Conservation (phyloP, 2,329 filamentous ascomycete species). For the Colletotrichum sublineola region DNA sequence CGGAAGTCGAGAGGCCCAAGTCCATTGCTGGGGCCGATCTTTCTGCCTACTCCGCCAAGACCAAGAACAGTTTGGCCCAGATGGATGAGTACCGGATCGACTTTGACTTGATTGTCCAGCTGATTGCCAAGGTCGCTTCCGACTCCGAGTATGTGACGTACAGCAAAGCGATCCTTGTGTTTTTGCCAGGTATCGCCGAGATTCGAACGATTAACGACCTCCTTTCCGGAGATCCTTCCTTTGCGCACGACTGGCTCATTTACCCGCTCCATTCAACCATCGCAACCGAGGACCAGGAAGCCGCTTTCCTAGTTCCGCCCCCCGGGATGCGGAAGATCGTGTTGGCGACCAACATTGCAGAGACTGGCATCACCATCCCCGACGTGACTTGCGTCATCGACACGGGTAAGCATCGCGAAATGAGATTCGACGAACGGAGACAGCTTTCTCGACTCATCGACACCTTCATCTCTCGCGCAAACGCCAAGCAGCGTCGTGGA, state of each 20-base stretch:
- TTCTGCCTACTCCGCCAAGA: conserved; percentile 81
- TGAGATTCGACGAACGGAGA: conserved; percentile 94
- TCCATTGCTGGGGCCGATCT: conserved; percentile 68
- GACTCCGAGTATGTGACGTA: conserved; percentile 76
- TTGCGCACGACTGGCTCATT: conserved; percentile 83
- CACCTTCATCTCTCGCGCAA: conserved; percentile 94
- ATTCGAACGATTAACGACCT: conserved; percentile 91
- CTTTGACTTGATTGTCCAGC: conserved; percentile 84
- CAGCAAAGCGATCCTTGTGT: conserved; percentile 94
- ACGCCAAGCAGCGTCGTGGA: conserved; percentile 94
- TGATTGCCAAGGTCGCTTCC: conserved; percentile 82
- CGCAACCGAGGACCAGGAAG: conserved; percentile 95
- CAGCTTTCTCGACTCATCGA: conserved; percentile 93
- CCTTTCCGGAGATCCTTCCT: conserved; percentile 80
- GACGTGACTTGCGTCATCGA: conserved; percentile 98
- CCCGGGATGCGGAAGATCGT: conserved; percentile 90
- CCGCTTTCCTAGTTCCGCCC: conserved; percentile 89
- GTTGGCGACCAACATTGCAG: conserved; percentile 96
- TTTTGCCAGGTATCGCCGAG: conserved; percentile 93
- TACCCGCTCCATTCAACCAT: conserved; percentile 95
- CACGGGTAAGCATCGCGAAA: conserved; percentile 96
- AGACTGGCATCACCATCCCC: conserved; percentile 98
- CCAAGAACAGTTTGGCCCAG: conserved; percentile 78
- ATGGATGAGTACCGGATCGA: conserved; percentile 95
- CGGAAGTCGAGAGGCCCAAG: conserved; percentile 60